These are phyloP conservation scores for Fusarium phyllophilum DNA, from an alignment of 2,329 filamentous ascomycete genomes.

Conservation along the genomic window DNA sequence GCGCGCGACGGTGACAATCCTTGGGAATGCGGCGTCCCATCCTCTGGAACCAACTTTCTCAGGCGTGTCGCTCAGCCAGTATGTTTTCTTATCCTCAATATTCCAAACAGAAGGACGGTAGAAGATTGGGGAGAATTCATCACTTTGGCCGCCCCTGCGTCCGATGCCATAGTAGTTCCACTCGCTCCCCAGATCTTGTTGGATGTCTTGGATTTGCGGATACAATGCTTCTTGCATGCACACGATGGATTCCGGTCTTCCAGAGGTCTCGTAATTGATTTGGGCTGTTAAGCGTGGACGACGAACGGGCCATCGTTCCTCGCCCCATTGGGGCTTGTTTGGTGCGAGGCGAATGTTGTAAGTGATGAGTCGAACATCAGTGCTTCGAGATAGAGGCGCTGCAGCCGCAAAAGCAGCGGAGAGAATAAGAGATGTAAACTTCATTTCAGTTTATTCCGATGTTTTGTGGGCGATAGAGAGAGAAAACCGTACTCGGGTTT, in stretches of 20 bases:
- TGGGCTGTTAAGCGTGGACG: conserved; percentile 62
- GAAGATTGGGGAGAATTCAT: conserved; percentile 77
- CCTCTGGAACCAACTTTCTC: conserved; percentile 64
- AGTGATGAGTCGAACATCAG: conserved; percentile 64
- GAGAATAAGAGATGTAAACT: conserved; percentile 14
- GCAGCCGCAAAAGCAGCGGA: conserved; percentile 14
- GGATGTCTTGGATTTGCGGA: conserved; percentile 67
- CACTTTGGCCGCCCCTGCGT: conserved; percentile 67
- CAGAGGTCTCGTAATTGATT: conserved; percentile 60
- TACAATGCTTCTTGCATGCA: conserved; percentile 75
- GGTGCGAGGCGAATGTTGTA: conserved; percentile 74
- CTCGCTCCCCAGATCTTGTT: conserved; percentile 50
- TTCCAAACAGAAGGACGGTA: conserved; percentile 66
- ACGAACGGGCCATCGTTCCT: conserved; percentile 67
- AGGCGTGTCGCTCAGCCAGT: conserved; percentile 72
- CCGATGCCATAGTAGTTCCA: conserved; percentile 68
- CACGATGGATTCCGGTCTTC: conserved; percentile 61
- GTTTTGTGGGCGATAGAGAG: neutral
- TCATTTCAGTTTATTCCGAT: conserved; percentile 28
- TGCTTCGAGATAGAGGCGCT: conserved; percentile 19
- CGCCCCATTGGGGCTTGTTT: conserved; percentile 57
- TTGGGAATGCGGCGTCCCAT: conserved; percentile 60
- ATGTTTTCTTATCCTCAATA: conserved; percentile 61
- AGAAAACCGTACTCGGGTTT: neutral
- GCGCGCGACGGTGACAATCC: conserved; percentile 60